These are phyloP conservation scores for Saccharomyces hybrid DNA, from an alignment of 1,139 yeast genomes.

Conservation along the genomic window DNA sequence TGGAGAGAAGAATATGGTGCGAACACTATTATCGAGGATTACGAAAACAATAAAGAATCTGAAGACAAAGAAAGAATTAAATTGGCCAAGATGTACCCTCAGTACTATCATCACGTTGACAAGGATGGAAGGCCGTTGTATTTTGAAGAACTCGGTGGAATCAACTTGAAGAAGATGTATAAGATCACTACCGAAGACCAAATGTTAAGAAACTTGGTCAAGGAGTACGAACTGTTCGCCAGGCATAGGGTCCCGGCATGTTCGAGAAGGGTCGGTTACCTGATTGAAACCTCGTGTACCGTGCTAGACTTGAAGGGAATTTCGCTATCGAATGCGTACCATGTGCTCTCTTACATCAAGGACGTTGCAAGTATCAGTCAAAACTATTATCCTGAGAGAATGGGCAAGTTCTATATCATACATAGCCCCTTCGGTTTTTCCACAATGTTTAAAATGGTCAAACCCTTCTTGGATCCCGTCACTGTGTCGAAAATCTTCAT, in stretches of 20 bases:
- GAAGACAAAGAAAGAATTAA: slow-evolving; percentile 36
- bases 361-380: slow-evolving; percentile 92
- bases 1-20: slow-evolving; percentile 86
- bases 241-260: slow-evolving; percentile 83
- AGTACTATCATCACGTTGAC: slow-evolving; percentile 92
- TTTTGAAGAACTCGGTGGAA: slow-evolving; percentile 84
- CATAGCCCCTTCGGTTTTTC: slow-evolving; percentile 96
- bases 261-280: slow-evolving; percentile 65
- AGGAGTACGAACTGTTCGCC: slow-evolving; percentile 92
- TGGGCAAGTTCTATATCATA: slow-evolving; percentile 92
- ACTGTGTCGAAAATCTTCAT: slow-evolving; percentile 90
- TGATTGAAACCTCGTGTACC: slow-evolving; percentile 92
- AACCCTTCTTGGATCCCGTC: slow-evolving; percentile 90
- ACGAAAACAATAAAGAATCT: slow-evolving; percentile 25
- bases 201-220: slow-evolving; percentile 86
- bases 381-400: slow-evolving; percentile 94
- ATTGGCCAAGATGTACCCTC: slow-evolving; percentile 86
- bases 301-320: slow-evolving; percentile 90
- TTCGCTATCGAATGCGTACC: slow-evolving; percentile 70
- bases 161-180: slow-evolving; percentile 81
- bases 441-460: slow-evolving; percentile 79
- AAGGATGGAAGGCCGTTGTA: slow-evolving; percentile 93
- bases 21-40: slow-evolving; percentile 74
- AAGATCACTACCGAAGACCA: slow-evolving; percentile 89
- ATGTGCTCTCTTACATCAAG: slow-evolving; percentile 76